Evolutionary conservation across 202 grass and related monocot species (phyloP), one percentile per base, ranked within the genome.

Genomic region (Schoenoplectus tabernaemontani): DNA sequence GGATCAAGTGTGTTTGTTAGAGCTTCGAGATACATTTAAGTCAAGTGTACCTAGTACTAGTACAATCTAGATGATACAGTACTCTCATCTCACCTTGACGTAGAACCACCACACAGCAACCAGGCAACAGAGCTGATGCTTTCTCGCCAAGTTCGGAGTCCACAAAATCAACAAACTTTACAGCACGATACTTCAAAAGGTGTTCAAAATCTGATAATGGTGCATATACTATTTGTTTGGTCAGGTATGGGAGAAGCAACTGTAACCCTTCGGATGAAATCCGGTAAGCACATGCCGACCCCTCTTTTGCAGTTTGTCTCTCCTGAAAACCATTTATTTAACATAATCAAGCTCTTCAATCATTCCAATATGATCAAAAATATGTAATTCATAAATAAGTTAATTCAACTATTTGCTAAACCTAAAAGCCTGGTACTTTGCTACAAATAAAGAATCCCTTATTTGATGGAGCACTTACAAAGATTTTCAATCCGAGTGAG

Each of bases 231-330:
- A 95, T 87, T 84, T 99, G 96, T 80, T 91, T 91, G 46, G 83
- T 95, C 70, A 95, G 85, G 82, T 93, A 95, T 15, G 96, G 91
- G 67, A 99, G 86, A 53, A 99, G 85, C 64, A 95, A 82, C 1
- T 88, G 91, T 67, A 99, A 87, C 81, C 96, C 96, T 89, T 99
- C 96, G 0, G 96, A 99, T 23, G 96, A 99, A 50, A 99, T 68
- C 57, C 96, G 82, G 87, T 94, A 99, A 78, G 83, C 84, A 86
- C 96, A 99, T 62, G 86, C 78, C 4, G 91, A 87, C 20, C 78
- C 86, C 1, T 99, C 96, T 85, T 86, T 95, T 59, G 86, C 85
- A 38, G 85, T 90, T 61, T 95, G 91, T 56, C 96, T 90, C 86
- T 99, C 90, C 96, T 99, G 91, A 47, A 62, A 74, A 54, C 2